phyloP scores from a whole-genome alignment of 2,329 filamentous ascomycete species.

The Metarhizium humberi region DNA sequence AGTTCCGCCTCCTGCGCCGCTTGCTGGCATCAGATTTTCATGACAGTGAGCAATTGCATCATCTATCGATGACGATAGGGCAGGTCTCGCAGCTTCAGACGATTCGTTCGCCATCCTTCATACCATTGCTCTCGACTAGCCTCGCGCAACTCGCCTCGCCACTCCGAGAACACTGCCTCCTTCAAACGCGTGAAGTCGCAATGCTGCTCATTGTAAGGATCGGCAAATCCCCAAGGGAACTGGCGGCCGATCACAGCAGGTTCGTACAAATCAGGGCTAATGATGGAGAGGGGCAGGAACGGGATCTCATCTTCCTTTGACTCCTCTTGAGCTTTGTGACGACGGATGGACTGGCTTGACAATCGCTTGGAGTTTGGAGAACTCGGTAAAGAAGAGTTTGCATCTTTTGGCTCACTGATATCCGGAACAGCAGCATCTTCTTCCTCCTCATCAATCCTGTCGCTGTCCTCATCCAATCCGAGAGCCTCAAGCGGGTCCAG shows the following conservation, averaged over 20 bases:
- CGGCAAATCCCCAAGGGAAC: slow-evolving; percentile 95
- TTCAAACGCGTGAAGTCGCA: slow-evolving; percentile 90
- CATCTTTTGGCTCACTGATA: slow-evolving; percentile 11
- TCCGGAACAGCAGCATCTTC: slow-evolving; percentile 19
- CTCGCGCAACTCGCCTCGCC: slow-evolving; percentile 83
- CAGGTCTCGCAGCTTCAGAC: slow-evolving; percentile 47
- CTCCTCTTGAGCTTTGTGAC: slow-evolving; percentile 36
- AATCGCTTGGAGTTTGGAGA: slow-evolving; percentile 33
- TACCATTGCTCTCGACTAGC: slow-evolving; percentile 91
- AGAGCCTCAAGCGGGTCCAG: slow-evolving; percentile 84
- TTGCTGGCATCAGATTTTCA: not conserved
- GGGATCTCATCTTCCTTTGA: slow-evolving; percentile 47
- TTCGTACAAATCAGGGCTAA: slow-evolving; percentile 89
- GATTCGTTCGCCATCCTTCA: slow-evolving; percentile 80
- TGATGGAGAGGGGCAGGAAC: slow-evolving; percentile 80
- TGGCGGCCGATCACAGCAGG: slow-evolving; percentile 69
- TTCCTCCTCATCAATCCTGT: slow-evolving; percentile 49
- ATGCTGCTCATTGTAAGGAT: slow-evolving; percentile 83
- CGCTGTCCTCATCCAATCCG: slow-evolving; percentile 68
- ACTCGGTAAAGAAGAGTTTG: slow-evolving; percentile 20
- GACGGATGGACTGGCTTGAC: slow-evolving; percentile 36
- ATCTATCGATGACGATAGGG: slow-evolving; percentile 25
- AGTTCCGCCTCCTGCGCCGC: not conserved
- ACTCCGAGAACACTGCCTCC: slow-evolving; percentile 87
- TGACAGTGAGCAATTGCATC: not conserved